Evolutionary conservation across 768 basidiomycete genomes (phyloP).

Genomic region (Serendipita vermifera): DNA sequence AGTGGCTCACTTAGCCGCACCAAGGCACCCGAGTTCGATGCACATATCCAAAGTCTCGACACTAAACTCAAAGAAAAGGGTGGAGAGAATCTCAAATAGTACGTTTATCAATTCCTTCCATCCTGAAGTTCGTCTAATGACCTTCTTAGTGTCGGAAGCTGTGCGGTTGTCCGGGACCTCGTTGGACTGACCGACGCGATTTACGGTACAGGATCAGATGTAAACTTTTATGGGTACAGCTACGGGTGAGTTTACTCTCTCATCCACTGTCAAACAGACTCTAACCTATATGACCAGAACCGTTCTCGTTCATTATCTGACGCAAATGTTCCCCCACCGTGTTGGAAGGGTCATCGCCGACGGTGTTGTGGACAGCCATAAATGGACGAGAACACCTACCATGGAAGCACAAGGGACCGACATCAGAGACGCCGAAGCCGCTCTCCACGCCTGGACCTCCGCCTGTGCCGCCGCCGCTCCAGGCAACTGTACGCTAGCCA

Average conservation of each 20-base stretch:
- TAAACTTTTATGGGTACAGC: constrained; percentile 2
- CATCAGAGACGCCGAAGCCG: background rate
- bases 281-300: too few relatives aligned
- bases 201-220: background rate
- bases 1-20: too few relatives aligned
- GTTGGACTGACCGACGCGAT: background rate
- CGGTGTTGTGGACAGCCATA: background rate
- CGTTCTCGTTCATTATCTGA: constrained; percentile 5
- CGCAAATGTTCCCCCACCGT: constrained; percentile 12
- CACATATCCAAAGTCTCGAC: constrained; percentile 2
- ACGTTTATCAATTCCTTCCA: background rate
- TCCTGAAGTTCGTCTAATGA: background rate
- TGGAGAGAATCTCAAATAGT: constrained; percentile 5
- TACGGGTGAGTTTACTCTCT: too few relatives aligned
- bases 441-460: background rate
- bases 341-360: constrained; percentile 11
- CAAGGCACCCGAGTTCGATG: background rate
- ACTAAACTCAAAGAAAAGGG: background rate
- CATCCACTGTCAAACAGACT: too few relatives aligned
- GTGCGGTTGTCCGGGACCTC: background rate
- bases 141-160: background rate
- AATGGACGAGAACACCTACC: background rate
- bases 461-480: background rate
- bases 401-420: background rate
- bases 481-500: background rate